Evolutionary conservation across 371 early-diverging fungal genomes (phyloP).

Genomic region (Blakeslea trispora): DNA sequence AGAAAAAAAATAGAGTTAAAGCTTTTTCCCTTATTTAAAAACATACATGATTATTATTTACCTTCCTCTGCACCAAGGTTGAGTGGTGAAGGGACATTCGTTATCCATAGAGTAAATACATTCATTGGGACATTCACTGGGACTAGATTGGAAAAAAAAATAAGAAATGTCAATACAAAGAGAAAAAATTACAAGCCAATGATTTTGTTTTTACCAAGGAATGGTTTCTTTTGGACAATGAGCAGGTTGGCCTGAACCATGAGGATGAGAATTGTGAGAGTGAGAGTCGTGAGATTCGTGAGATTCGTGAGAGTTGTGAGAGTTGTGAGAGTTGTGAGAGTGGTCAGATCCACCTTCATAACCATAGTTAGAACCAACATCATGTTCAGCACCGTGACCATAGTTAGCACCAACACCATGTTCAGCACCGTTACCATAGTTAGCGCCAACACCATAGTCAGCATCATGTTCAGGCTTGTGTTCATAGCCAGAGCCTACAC

Average conservation of each 20-base stretch:
- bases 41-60: not conserved
- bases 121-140: conserved; percentile 17
- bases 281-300: not conserved
- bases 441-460: too few species aligned
- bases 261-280: not conserved
- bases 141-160: conserved; percentile 14
- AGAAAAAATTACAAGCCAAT: not conserved
- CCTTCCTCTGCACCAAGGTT: conserved; percentile 6
- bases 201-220: not conserved
- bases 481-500: too few species aligned
- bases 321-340: too few species aligned
- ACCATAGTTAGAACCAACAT: too few species aligned
- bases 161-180: too few species aligned
- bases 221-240: not conserved
- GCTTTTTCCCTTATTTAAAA: not conserved
- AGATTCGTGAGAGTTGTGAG: not conserved
- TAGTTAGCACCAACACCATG: too few species aligned
- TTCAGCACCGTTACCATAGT: too few species aligned
- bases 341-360: too few species aligned
- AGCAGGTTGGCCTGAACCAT: not conserved
- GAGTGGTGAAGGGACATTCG: conserved; percentile 12
- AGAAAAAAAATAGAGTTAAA: too few species aligned
- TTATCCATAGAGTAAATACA: conserved; percentile 8
- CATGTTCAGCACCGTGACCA: too few species aligned
- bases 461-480: too few species aligned